A percentile compares a stretch with the other conserved stretches of the same genome.
Evolutionary conservation across 1,284 basidiomycete genomes (phyloP).

Genomic region (Termitomyces sp.): DNA sequence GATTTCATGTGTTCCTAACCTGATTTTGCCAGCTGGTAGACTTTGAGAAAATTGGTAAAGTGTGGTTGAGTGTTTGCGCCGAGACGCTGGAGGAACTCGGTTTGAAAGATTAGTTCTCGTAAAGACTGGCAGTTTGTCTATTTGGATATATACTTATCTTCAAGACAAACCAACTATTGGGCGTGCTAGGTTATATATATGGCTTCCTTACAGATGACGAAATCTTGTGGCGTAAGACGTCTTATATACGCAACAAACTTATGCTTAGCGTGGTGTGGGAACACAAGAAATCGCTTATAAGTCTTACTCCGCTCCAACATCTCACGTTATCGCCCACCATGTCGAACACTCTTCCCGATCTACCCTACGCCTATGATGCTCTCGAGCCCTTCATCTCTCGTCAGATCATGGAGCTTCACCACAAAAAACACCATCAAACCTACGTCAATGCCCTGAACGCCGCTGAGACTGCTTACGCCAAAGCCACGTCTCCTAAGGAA

Average conservation of each 20-base stretch:
- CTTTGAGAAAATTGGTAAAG: conserved; percentile 45
- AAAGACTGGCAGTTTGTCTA: background rate
- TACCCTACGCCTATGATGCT: conserved; percentile 85
- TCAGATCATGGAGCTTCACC: conserved; percentile 84
- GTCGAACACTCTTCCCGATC: conserved; percentile 43
- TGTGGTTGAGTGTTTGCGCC: conserved; percentile 32
- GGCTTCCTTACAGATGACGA: conserved; percentile 3
- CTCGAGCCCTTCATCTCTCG: conserved; percentile 83
- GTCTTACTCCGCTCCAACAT: background rate
- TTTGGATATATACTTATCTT: background rate
- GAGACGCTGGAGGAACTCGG: conserved; percentile 25
- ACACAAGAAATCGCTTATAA: conserved; percentile 12
- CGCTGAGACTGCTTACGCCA: conserved; percentile 70
- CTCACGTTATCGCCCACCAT: conserved; percentile 6
- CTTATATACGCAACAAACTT: conserved; percentile 6
- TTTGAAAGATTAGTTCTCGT: background rate
- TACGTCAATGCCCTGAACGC: conserved; percentile 74
- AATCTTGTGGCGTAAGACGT: conserved; percentile 12
- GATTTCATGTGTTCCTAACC: background rate
- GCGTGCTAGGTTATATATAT: background rate
- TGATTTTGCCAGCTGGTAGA: conserved; percentile 41
- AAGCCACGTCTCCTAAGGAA: conserved; percentile 63
- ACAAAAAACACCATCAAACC: conserved; percentile 83
- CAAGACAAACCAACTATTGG: background rate
- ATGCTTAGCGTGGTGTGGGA: conserved; percentile 13